phyloP scores from a whole-genome alignment of 1,139 yeast species.

The Hyphopichia pseudoburtonii region DNA sequence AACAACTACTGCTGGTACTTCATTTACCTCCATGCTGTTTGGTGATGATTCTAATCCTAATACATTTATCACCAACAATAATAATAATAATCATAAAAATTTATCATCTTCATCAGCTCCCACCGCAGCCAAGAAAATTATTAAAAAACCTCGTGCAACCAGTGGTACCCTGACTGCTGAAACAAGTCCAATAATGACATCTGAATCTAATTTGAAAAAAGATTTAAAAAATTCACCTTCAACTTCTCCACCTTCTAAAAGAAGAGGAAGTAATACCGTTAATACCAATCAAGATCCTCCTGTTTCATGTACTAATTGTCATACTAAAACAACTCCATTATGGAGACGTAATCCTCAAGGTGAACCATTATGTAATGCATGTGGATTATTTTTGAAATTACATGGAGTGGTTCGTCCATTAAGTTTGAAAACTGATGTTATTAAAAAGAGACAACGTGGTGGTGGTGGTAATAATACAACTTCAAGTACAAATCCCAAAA shows the following conservation, averaged over 20 bases:
- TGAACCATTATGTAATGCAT: constrained; percentile 58
- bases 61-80: neutral
- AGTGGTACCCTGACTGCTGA: neutral
- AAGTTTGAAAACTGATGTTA: constrained; percentile 83
- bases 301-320: constrained; percentile 48
- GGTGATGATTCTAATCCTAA: no score
- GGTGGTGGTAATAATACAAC: neutral
- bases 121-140: neutral
- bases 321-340: constrained; percentile 56
- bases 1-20: neutral
- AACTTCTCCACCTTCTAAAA: neutral
- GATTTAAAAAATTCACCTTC: neutral
- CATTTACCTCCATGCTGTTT: neutral
- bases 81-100: neutral
- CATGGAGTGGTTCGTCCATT: constrained; percentile 61
- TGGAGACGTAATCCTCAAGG: constrained; percentile 61
- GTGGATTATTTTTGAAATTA: constrained; percentile 56
- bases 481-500: neutral
- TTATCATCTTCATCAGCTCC: neutral
- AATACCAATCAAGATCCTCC: neutral
- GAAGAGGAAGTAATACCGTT: neutral
- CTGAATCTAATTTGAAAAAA: neutral
- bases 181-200: neutral
- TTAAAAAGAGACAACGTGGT: constrained; percentile 59
- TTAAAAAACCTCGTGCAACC: constrained; percentile 1